These are phyloP conservation scores for Trametes cubensis DNA, from an alignment of 768 basidiomycete genomes.

Conservation along the genomic window DNA sequence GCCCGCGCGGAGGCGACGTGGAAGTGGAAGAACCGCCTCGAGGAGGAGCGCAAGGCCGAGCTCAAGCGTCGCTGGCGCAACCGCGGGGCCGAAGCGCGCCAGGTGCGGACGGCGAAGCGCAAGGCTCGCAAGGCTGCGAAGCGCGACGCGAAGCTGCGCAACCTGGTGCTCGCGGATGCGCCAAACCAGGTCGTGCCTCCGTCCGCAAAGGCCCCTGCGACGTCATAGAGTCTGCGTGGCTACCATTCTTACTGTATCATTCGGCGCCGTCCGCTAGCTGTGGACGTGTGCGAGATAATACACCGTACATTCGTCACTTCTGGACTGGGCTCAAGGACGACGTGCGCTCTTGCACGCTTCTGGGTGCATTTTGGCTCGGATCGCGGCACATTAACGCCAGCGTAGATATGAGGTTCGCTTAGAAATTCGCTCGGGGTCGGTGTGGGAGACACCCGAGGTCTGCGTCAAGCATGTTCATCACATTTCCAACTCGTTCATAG, in stretches of 20 bases:
- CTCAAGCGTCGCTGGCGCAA: slow-evolving; percentile 59
- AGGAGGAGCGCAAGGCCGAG: slow-evolving; percentile 59
- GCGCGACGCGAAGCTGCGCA: slow-evolving; percentile 33
- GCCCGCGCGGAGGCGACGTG: slow-evolving; percentile 75
- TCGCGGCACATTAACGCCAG: no score
- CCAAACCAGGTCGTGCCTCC: slow-evolving; percentile 37
- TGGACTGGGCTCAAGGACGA: background rate
- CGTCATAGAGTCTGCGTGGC: background rate
- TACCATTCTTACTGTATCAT: slow-evolving; percentile 1
- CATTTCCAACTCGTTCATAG: no score
- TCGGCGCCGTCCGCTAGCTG: background rate
- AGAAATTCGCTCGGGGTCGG: no score
- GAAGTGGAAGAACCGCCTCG: slow-evolving; percentile 67
- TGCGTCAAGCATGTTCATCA: no score
- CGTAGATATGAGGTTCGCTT: no score
- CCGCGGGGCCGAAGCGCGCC: slow-evolving; percentile 35
- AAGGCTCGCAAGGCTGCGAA: slow-evolving; percentile 36
- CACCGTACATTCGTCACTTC: slow-evolving; percentile 4
- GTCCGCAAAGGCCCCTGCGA: slow-evolving; percentile 10
- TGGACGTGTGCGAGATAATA: slow-evolving; percentile 13
- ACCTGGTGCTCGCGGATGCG: slow-evolving; percentile 33
- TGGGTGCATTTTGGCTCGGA: no score
- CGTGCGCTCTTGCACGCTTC: no score
- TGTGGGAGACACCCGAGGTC: no score
- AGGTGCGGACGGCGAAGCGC: slow-evolving; percentile 29